Evolutionary conservation across 345 rosid species (phyloP).

Genomic region (Euphorbia pulcherrima): DNA sequence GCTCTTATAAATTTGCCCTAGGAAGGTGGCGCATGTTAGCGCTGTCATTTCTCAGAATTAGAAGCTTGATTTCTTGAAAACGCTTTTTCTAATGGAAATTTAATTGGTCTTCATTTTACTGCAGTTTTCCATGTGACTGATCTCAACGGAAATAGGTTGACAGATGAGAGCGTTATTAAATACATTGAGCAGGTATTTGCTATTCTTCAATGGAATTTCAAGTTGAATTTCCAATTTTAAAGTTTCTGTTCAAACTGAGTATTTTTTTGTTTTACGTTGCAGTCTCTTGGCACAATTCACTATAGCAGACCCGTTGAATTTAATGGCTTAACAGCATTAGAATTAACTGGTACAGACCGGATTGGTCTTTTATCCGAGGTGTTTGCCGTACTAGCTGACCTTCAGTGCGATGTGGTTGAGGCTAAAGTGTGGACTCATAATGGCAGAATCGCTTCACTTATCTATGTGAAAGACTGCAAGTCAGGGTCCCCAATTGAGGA

Average conservation of each 20-base stretch:
- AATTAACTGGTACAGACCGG: constrained; percentile 71
- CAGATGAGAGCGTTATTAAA: constrained; percentile 68
- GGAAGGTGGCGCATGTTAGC: too few species aligned
- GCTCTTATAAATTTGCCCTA: too few species aligned
- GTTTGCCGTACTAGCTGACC: constrained; percentile 73
- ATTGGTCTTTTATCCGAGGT: constrained; percentile 73
- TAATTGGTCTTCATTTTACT: constrained; percentile 10
- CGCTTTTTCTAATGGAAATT: not conserved
- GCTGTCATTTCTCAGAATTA: too few species aligned
- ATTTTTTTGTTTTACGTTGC: constrained; percentile 16
- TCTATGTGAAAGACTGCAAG: constrained; percentile 55
- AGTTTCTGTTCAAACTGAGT: constrained; percentile 5
- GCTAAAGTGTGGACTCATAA: constrained; percentile 88
- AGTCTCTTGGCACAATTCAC: constrained; percentile 61
- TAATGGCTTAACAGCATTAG: constrained; percentile 59
- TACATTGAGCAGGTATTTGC: constrained; percentile 79
- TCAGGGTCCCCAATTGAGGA: constrained; percentile 69
- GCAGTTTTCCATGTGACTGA: constrained; percentile 97
- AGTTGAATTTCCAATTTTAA: not conserved
- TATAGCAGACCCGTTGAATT: constrained; percentile 43
- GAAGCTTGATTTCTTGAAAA: not conserved
- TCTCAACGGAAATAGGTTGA: constrained; percentile 72
- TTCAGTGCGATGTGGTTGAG: constrained; percentile 68
- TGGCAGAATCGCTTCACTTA: constrained; percentile 65
- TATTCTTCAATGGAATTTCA: not conserved